Percentiles rank a stretch among this genome's conserved stretches.
Conservation (phyloP, 2,329 filamentous ascomycete species). For the Colletotrichum gigasporum region DNA sequence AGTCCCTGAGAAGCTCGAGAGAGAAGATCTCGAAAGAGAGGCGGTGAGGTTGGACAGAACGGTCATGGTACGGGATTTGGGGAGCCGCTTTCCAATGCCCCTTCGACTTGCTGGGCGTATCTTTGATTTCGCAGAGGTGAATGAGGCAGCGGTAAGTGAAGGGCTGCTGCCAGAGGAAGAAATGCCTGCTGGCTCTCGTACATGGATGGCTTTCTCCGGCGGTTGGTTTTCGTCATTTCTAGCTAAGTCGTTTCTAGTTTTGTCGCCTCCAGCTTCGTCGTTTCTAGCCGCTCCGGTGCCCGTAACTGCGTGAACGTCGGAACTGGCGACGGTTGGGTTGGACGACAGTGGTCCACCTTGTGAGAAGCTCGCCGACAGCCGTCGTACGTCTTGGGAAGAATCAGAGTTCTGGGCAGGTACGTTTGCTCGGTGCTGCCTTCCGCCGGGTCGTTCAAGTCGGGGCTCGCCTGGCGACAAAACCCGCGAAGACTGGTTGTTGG, state of each 20-base stretch:
- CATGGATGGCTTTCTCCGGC: not conserved
- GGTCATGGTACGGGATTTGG: slow-evolving; percentile 56
- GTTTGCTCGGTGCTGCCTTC: no score
- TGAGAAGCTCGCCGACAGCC: slow-evolving; percentile 43
- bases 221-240: slow-evolving; percentile 39
- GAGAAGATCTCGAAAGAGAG: slow-evolving; percentile 49
- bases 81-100: slow-evolving; percentile 36
- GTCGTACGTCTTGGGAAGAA: slow-evolving; percentile 14
- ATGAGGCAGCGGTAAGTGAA: not conserved
- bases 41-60: slow-evolving; percentile 56
- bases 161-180: not conserved
- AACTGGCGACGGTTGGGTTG: slow-evolving; percentile 42
- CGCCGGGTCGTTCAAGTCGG: no score
- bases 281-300: slow-evolving; percentile 26
- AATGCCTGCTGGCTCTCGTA: not conserved
- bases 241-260: no score
- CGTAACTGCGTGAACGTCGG: slow-evolving; percentile 37
- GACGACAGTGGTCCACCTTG: slow-evolving; percentile 36
- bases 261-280: no score
- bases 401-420: not conserved
- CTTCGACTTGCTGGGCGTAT: not conserved
- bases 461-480: not conserved
- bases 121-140: slow-evolving; percentile 22
- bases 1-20: slow-evolving; percentile 16
- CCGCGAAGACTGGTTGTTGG: not conserved